Evolutionary conservation across 805 yeast species (phyloP).

Genomic region (Lipomyces kockii): DNA sequence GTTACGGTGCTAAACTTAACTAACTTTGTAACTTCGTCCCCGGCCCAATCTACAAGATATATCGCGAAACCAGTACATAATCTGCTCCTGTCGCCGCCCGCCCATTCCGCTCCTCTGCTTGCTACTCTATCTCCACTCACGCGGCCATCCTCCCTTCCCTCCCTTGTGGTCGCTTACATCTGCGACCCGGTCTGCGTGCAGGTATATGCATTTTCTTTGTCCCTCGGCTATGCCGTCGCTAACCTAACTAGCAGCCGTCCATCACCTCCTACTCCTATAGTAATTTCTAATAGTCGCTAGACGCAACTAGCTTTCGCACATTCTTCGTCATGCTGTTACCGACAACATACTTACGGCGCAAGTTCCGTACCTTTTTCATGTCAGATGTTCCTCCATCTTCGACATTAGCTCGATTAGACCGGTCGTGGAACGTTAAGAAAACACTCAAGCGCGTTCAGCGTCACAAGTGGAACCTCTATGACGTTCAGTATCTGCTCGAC

Average conservation of each 20-base stretch:
- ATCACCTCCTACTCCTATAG: background rate
- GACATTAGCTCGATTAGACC: conserved; percentile 30
- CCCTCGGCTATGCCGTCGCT: background rate
- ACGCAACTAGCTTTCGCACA: background rate
- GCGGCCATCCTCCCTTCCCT: background rate
- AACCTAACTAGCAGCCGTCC: background rate
- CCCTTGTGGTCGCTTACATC: background rate
- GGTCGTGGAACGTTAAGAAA: conserved; percentile 31
- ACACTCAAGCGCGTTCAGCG: conserved; percentile 43
- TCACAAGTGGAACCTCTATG: conserved; percentile 49
- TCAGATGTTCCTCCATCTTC: conserved; percentile 29
- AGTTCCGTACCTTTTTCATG: conserved; percentile 21
- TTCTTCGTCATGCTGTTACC: conserved; percentile 17
- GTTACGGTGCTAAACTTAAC: background rate
- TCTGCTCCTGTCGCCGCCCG: background rate
- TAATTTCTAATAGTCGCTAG: conserved; percentile 6
- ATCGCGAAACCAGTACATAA: background rate
- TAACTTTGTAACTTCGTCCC: background rate
- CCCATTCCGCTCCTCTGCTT: background rate
- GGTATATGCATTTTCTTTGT: background rate
- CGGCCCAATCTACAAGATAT: too few relatives aligned
- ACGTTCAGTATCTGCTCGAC: conserved; percentile 56
- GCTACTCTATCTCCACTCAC: background rate
- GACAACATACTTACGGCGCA: conserved; percentile 27
- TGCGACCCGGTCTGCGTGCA: background rate